Percentiles rank a stretch among this genome's conserved stretches.
Conservation (phyloP, 1,284 basidiomycete species). For the Ustilago esculenta region DNA sequence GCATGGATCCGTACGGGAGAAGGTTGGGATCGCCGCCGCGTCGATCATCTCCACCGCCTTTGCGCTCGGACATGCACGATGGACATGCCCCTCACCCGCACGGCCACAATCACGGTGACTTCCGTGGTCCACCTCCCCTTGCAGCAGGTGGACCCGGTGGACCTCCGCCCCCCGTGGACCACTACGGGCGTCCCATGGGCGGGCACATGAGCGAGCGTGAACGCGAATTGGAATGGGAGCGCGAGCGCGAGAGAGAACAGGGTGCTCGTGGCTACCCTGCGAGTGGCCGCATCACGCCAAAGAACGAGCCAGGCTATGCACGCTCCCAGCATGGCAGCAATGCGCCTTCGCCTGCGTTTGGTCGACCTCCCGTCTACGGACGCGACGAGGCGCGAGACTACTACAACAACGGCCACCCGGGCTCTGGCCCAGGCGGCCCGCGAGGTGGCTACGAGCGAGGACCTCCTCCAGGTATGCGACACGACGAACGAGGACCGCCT, state of each 20-base stretch:
- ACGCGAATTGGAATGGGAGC: conserved; percentile 48
- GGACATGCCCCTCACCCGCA: conserved; percentile 19
- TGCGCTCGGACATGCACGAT: conserved; percentile 30
- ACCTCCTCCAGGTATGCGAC: conserved; percentile 29
- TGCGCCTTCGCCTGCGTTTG: conserved; percentile 46
- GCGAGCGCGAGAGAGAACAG: conserved; percentile 43
- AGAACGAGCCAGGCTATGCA: conserved; percentile 41
- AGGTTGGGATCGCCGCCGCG: conserved; percentile 45
- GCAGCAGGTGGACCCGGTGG: conserved; percentile 28
- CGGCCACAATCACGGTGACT: conserved; percentile 25
- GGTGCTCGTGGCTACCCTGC: conserved; percentile 34
- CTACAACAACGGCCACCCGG: conserved; percentile 32
- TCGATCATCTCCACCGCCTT: conserved; percentile 37
- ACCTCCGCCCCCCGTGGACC: conserved; percentile 40
- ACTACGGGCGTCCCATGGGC: conserved; percentile 41
- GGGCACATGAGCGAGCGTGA: conserved; percentile 48
- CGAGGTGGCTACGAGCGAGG: conserved; percentile 40
- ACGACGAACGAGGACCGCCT: conserved; percentile 39
- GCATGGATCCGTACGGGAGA: conserved; percentile 40
- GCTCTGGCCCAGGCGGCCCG: conserved; percentile 24
- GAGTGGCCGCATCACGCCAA: conserved; percentile 48
- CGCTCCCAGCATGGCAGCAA: conserved; percentile 51
- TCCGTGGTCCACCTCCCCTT: conserved; percentile 32
- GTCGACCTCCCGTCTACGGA: conserved; percentile 41
- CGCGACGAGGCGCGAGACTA: conserved; percentile 43